Base-by-base conservation (phyloP, 2,329 filamentous ascomycete species). In the Penicillium sp. region DNA sequence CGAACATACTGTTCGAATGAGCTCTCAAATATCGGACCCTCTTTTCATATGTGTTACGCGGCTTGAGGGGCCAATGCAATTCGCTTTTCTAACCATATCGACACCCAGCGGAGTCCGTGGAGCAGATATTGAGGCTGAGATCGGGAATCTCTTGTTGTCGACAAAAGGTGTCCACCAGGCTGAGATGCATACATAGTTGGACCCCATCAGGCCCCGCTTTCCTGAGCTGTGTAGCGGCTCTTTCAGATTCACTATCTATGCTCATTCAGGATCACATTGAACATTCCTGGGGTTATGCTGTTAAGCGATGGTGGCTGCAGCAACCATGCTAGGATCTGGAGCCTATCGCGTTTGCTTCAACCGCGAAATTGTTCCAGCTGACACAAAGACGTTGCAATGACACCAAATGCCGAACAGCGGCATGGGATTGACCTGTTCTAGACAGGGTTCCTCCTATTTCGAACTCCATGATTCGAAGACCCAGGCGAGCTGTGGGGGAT, bases 41-140 rank as follows among this genome's bases (percentile, higher is more conserved):
- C 42, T 14, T 21, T 28, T 28, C 24, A 18, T 14, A 26, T 43
- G 23, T 26, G 39, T 43, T 24, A 43, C 23, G 18, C 33, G 26
- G 6, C 1, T n/a, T 8, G 14, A 23, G 37, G 9, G 21, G 19
- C 24, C 37, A 42, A 14, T 18, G 9, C 16, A 19, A 18, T 44
- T 29, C 40, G 24, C 14, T 11, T 44, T 29, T 1, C 26, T 39
- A 34, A 19, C 23, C 26, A 48, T 51, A 28, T 26, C 45, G 47
- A 28, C 44, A 45, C 28, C 29, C 36, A 36, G 29, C 33, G 31
- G 14, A 46, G 21, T 13, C 31, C n/a, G 51, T 56, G 56, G 56
- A 51, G 54, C 47, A 49, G 47, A 39, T 50, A 31, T 42, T 39
- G 33, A 24, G 51, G 43, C 48, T 47, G 47, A 54, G 9, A 18